Conservation (phyloP, 805 yeast species). For the Candida saitoana region DNA sequence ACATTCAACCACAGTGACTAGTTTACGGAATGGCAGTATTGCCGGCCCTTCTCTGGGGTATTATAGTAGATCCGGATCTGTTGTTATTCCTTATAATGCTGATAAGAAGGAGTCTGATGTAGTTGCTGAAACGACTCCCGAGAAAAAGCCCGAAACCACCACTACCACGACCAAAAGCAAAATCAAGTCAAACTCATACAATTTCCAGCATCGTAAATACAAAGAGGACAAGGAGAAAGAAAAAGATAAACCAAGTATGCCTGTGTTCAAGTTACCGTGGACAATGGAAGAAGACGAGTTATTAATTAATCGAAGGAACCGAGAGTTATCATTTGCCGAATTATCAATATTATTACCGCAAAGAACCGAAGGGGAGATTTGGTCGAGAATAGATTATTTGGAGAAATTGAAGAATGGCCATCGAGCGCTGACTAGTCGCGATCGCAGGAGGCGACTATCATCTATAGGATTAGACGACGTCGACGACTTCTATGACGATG, state of each 20-base stretch:
- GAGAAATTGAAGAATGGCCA: conserved; percentile 35
- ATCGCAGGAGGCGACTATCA: conserved; percentile 32
- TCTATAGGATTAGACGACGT: conserved; percentile 41
- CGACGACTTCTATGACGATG: conserved; percentile 42
- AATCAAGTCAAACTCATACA: conserved; percentile 5
- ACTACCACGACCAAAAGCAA: conserved; percentile 7
- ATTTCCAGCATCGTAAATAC: conserved; percentile 1
- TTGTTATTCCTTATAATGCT: conserved; percentile 32
- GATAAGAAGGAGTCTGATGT: conserved; percentile 24
- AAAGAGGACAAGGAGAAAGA: conserved; percentile 5
- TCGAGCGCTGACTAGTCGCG: conserved; percentile 20
- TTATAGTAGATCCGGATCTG: conserved; percentile 35
- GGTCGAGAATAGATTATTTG: conserved; percentile 52
- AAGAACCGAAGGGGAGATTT: conserved; percentile 71
- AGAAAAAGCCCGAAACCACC: conserved; percentile 5
- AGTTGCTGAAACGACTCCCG: conserved; percentile 9
- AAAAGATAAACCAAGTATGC: conserved; percentile 11
- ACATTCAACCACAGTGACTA: conserved; percentile 33
- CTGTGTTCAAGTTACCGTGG: conserved; percentile 40
- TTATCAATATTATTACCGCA: conserved; percentile 67
- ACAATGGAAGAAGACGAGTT: conserved; percentile 71
- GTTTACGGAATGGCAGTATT: conserved; percentile 39
- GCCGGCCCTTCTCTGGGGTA: conserved; percentile 27
- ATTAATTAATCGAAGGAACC: conserved; percentile 46
- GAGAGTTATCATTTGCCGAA: conserved; percentile 68